Evolutionary conservation across 75 land plant genomes (phyloP).

Genomic region (Pinus albicaulis): DNA sequence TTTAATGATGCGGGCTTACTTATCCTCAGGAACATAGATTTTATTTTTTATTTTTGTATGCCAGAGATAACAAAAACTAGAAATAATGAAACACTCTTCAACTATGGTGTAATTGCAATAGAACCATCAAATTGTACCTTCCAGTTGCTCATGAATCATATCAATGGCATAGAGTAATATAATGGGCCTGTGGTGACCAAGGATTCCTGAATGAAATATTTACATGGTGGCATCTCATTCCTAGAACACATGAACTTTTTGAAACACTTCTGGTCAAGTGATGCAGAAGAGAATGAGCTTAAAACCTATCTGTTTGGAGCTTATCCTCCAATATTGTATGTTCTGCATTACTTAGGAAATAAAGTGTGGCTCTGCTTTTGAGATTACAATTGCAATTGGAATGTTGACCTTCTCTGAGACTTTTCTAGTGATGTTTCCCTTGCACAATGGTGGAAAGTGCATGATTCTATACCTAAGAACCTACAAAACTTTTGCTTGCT

Average conservation of each 20-base stretch:
- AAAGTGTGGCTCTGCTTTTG: constrained; percentile 78
- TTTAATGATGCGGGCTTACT: constrained; percentile 72
- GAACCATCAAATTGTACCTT: constrained; percentile 82
- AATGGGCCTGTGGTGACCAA: constrained; percentile 97
- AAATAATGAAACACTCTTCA: constrained; percentile 62
- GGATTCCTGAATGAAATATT: constrained; percentile 85
- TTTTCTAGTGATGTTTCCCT: constrained; percentile 73
- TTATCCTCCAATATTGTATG: constrained; percentile 62
- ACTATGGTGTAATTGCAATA: constrained; percentile 75
- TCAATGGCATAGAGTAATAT: constrained; percentile 54
- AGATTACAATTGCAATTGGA: constrained; percentile 85
- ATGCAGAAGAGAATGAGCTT: constrained; percentile 34
- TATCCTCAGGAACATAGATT: constrained; percentile 65
- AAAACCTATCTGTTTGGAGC: constrained; percentile 51
- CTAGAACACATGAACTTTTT: constrained; percentile 65
- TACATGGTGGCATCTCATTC: constrained; percentile 91
- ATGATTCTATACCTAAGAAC: constrained; percentile 56
- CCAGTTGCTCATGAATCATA: constrained; percentile 53
- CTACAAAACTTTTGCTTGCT: constrained; percentile 48
- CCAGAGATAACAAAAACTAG: constrained; percentile 71
- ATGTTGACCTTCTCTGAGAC: constrained; percentile 41
- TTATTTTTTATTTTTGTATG: constrained; percentile 66
- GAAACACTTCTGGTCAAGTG: constrained; percentile 71
- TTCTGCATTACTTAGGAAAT: constrained; percentile 61
- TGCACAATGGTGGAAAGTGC: constrained; percentile 64